Evolutionary conservation across 1,284 basidiomycete species (phyloP).

Genomic region (Sanghuangporus weigelae): DNA sequence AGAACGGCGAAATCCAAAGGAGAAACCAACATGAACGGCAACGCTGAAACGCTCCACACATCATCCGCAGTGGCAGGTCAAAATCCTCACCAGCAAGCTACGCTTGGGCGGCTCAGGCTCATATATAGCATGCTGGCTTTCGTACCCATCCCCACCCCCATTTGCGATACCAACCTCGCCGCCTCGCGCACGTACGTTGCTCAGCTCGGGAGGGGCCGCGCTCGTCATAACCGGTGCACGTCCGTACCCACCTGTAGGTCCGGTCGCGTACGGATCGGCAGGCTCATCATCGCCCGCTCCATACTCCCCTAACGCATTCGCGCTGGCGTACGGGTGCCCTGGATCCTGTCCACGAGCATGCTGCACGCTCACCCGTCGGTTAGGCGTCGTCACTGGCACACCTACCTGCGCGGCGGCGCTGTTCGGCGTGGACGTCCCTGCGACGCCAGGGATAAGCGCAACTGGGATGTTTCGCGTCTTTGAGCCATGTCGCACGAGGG

Average conservation of each 20-base stretch:
- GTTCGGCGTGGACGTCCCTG: conserved; percentile 56
- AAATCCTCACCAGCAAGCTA: conserved; percentile 51
- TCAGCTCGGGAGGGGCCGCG: conserved; percentile 63
- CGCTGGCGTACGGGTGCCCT: conserved; percentile 15
- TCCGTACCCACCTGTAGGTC: conserved; percentile 39
- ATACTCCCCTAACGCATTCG: conserved; percentile 1
- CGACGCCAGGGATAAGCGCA: conserved; percentile 41
- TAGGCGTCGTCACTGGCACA: conserved; percentile 58
- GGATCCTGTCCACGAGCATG: conserved; percentile 19
- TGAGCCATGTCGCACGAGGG: conserved; percentile 67
- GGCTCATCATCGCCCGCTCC: not conserved
- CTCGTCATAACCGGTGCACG: conserved; percentile 72
- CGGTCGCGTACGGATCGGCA: not conserved
- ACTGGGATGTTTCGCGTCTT: conserved; percentile 57
- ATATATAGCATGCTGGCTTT: conserved; percentile 41
- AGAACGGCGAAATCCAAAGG: not conserved
- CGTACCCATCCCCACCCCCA: conserved; percentile 43
- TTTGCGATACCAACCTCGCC: conserved; percentile 62
- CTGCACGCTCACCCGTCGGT: conserved; percentile 50
- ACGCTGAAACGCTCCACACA: not conserved
- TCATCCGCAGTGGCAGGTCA: conserved; percentile 69
- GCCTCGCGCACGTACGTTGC: conserved; percentile 60
- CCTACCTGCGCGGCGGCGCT: conserved; percentile 71
- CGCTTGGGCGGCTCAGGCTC: conserved; percentile 51
- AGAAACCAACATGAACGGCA: not conserved